A percentile compares a stretch with the other conserved stretches of the same genome.
These are phyloP conservation scores for Cenchrus fungigraminus DNA, from an alignment of 176 grass and related monocot genomes.

Conservation along the genomic window DNA sequence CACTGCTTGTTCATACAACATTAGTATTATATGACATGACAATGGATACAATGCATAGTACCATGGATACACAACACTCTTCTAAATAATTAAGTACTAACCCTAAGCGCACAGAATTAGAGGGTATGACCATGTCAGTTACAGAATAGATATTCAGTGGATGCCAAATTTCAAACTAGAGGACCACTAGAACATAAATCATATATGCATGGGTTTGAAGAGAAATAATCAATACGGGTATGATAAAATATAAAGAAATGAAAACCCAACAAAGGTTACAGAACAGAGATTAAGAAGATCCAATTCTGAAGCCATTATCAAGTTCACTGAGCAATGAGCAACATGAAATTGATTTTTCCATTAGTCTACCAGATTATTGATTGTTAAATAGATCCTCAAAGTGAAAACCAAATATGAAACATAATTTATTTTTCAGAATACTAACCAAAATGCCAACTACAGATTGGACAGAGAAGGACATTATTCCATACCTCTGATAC, in stretches of 20 bases:
- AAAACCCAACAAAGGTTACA: background rate
- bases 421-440: too few species aligned
- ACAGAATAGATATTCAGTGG: background rate
- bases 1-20: background rate
- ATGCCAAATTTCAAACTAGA: background rate
- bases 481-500: constrained; percentile 47
- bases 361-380: too few species aligned
- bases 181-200: background rate
- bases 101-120: background rate
- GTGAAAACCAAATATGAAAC: too few species aligned
- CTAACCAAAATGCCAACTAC: background rate
- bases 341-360: too few species aligned
- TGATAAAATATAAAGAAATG: background rate
- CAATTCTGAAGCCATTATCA: background rate
- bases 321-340: too few species aligned
- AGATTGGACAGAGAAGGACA: background rate
- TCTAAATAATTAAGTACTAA: constrained; percentile 2
- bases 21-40: background rate
- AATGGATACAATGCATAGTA: background rate
- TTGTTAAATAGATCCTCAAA: too few species aligned
- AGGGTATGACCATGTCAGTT: background rate
- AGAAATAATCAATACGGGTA: background rate
- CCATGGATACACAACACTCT: background rate
- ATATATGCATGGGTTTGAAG: background rate
- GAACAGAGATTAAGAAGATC: background rate